Conservation (phyloP, 805 yeast genomes). For the Metschnikowia amazonensis region DNA sequence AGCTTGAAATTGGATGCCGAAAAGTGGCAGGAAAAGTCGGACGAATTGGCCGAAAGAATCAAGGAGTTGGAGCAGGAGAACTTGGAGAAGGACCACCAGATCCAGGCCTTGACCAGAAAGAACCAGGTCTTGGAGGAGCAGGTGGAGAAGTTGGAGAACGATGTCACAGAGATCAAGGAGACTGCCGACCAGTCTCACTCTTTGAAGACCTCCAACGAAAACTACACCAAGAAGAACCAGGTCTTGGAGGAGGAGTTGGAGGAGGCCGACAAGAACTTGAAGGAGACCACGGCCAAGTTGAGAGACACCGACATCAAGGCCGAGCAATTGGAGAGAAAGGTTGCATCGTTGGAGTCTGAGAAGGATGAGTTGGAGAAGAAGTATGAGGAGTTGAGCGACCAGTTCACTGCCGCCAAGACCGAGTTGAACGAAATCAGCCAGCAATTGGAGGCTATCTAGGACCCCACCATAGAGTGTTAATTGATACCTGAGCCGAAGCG, state of each 20-base stretch:
- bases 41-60: conserved; percentile 73
- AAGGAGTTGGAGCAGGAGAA: conserved; percentile 90
- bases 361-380: conserved; percentile 83
- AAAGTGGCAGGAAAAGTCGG: conserved; percentile 95
- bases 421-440: conserved; percentile 96
- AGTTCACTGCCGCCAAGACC: conserved; percentile 79
- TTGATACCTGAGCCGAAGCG: conserved; percentile 5
- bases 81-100: conserved; percentile 90
- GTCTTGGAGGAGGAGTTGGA: conserved; percentile 89
- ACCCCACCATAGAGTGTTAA: conserved; percentile 4
- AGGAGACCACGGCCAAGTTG: conserved; percentile 89
- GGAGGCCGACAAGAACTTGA: conserved; percentile 82
- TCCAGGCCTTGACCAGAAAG: conserved; percentile 87
- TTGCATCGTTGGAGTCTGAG: conserved; percentile 86
- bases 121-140: conserved; percentile 83
- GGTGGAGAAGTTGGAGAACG: conserved; percentile 73
- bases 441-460: conserved; percentile 77
- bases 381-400: conserved; percentile 79
- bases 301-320: conserved; percentile 95
- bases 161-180: conserved; percentile 72
- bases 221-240: conserved; percentile 83
- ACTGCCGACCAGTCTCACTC: conserved; percentile 88
- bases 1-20: conserved; percentile 92
- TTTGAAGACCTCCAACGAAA: conserved; percentile 84
- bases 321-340: conserved; percentile 93